phyloP scores from a whole-genome alignment of 2,329 filamentous ascomycete genomes.

The Phialophora verrucosa region DNA sequence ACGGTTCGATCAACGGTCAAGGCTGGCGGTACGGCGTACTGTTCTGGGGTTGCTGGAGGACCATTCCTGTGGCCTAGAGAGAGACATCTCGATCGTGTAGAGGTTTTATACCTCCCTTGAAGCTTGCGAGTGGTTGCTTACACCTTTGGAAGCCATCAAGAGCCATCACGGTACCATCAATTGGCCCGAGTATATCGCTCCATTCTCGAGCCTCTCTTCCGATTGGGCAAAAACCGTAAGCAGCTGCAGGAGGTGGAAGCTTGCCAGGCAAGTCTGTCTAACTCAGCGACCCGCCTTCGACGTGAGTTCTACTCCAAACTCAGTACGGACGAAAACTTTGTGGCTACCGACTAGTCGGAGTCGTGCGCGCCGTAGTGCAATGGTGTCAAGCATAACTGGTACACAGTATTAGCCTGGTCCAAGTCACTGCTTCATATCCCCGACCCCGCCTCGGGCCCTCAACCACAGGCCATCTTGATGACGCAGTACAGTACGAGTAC shows the following conservation, averaged over 20 bases:
- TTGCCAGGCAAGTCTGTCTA: background rate
- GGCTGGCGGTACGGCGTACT: background rate
- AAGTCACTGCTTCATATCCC: background rate
- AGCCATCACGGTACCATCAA: background rate
- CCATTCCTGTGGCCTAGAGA: no score
- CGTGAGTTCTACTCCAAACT: no score
- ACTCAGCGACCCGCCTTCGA: no score
- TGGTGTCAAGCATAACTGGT: no score
- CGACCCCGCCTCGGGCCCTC: background rate
- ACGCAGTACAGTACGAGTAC: no score
- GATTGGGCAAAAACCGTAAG: conserved; percentile 24
- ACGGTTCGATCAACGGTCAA: background rate
- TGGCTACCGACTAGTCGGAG: no score
- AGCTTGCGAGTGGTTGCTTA: background rate
- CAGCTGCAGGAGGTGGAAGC: background rate
- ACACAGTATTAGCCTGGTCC: background rate
- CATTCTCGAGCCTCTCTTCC: background rate
- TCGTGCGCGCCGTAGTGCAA: no score
- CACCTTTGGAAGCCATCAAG: background rate
- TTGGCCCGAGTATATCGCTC: conserved; percentile 11
- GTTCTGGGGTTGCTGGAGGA: no score
- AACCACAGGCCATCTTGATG: no score
- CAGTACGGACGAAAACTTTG: no score
- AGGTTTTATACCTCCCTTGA: no score
- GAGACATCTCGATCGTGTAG: no score